Percentiles rank a stretch among this genome's conserved stretches.
phyloP scores from a whole-genome alignment of 169 alveolate genomes.

The Condylostoma magnum region DNA sequence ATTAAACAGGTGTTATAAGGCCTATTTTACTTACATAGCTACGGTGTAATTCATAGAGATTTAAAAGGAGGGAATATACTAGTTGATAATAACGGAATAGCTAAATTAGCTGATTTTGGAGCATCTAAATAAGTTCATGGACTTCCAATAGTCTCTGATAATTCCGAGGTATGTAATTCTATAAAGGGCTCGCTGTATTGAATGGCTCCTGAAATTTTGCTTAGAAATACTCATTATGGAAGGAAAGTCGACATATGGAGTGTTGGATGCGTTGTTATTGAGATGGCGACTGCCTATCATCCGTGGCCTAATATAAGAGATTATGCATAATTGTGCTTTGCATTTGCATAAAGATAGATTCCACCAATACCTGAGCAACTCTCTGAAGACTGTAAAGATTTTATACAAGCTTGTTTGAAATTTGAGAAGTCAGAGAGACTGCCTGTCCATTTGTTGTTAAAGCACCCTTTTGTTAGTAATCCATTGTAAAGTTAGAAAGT shows the following conservation, averaged over 20 bases:
- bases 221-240: slow-evolving; percentile 37
- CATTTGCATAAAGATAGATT: slow-evolving; percentile 9
- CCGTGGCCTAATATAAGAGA: slow-evolving; percentile 67
- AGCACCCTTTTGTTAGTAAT: slow-evolving; percentile 57
- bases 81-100: slow-evolving; percentile 60
- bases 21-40: slow-evolving; percentile 59
- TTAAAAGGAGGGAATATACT: slow-evolving; percentile 80
- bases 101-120: slow-evolving; percentile 84
- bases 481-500: not conserved
- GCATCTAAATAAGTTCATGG: slow-evolving; percentile 26
- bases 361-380: slow-evolving; percentile 48
- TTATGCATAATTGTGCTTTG: slow-evolving; percentile 34
- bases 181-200: slow-evolving; percentile 81
- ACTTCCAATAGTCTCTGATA: slow-evolving; percentile 8
- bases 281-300: slow-evolving; percentile 79
- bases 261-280: slow-evolving; percentile 81
- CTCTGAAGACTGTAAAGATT: slow-evolving; percentile 55
- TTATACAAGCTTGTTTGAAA: slow-evolving; percentile 45
- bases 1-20: slow-evolving; percentile 67
- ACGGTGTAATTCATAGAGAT: slow-evolving; percentile 78
- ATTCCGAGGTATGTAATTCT: slow-evolving; percentile 47
- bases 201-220: slow-evolving; percentile 83
- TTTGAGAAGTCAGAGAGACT: slow-evolving; percentile 54
- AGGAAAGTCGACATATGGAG: slow-evolving; percentile 82
- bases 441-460: slow-evolving; percentile 40